Evolutionary conservation across 495 filamentous ascomycete species (phyloP).

Genomic region (Bathelium albidoporum): DNA sequence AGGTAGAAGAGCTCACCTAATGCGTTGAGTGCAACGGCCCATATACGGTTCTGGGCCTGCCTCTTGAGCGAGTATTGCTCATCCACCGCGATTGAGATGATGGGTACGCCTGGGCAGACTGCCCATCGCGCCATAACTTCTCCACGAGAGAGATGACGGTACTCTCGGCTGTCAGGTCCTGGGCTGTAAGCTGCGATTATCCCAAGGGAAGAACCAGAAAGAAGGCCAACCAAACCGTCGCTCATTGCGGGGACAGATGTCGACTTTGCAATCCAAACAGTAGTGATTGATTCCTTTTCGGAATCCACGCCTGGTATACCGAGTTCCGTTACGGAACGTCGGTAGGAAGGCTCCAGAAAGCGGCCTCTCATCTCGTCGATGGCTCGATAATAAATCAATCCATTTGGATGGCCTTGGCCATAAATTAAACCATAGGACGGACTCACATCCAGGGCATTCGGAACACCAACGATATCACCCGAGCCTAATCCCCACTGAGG

Average conservation of each 20-base stretch:
- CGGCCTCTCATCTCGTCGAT: conserved; percentile 70
- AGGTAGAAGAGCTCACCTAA: conserved; percentile 86
- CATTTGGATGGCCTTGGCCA: conserved; percentile 74
- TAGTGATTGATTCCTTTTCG: conserved; percentile 52
- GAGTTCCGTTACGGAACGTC: conserved; percentile 40
- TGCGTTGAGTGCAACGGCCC: conserved; percentile 83
- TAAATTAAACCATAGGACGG: conserved; percentile 73
- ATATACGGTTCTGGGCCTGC: conserved; percentile 57
- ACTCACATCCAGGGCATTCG: conserved; percentile 83
- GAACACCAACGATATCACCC: conserved; percentile 60
- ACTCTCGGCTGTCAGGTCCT: conserved; percentile 53
- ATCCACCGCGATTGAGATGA: conserved; percentile 76
- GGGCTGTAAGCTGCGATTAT: conserved; percentile 77
- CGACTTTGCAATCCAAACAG: conserved; percentile 89
- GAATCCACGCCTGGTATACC: conserved; percentile 65
- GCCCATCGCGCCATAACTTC: conserved; percentile 79
- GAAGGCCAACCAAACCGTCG: conserved; percentile 66
- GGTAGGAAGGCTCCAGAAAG: conserved; percentile 47
- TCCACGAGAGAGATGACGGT: conserved; percentile 53
- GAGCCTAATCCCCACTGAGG: conserved; percentile 68
- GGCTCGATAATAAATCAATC: conserved; percentile 64
- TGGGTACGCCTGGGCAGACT: conserved; percentile 84
- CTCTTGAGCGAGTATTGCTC: conserved; percentile 63
- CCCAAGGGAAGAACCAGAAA: conserved; percentile 77
- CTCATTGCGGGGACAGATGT: conserved; percentile 57